Evolutionary conservation across 331 rosid species (phyloP), one percentile per base, ranked within the genome.

Genomic region (Rosa hybrid): DNA sequence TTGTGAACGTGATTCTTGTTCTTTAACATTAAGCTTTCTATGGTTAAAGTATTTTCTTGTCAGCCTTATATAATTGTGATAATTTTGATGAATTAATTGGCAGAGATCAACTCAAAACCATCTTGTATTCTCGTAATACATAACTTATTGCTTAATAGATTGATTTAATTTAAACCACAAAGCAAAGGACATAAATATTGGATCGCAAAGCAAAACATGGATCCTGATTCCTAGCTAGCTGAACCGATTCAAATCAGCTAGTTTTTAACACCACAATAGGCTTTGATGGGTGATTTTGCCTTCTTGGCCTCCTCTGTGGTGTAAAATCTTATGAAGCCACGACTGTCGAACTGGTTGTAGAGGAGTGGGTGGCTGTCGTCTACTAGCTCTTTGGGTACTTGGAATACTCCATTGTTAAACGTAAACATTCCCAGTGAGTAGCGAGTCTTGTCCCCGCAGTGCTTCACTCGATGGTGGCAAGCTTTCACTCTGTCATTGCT

Each of bases 401-500:
- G 65, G n/a, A 81, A 12, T 16, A 44, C 44, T 9, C 80, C 84
- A 27, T 81, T 81, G 56, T 75, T 78, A 25, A 46, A 81, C 12
- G 80, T 34, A 21, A 81, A 81, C 27, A 81, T 48, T 14, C 16
- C 84, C 8, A 62, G 5, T 10, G 84, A 81, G 18, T 81, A 68
- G n/a, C 84, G 71, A 14, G 60, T 42, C 23, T 67, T 74, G 21
- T 3, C 48, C 6, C 84, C 84, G 9, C 63, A 57, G 5, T 75
- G 62, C 5, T 68, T 68, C n/a, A 81, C 84, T 75, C 80, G 11
- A 46, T 81, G 84, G 10, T 50, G 54, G 57, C 79, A 71, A 13
- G 84, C 69, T 50, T 81, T 62, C 25, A 81, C 68, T 67, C 84
- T 64, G 57, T 77, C 79, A 51, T 81, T 81, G 80, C 80, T 81